These are phyloP conservation scores for Ogataea glucozyma DNA, from an alignment of 805 yeast species.

Conservation along the genomic window DNA sequence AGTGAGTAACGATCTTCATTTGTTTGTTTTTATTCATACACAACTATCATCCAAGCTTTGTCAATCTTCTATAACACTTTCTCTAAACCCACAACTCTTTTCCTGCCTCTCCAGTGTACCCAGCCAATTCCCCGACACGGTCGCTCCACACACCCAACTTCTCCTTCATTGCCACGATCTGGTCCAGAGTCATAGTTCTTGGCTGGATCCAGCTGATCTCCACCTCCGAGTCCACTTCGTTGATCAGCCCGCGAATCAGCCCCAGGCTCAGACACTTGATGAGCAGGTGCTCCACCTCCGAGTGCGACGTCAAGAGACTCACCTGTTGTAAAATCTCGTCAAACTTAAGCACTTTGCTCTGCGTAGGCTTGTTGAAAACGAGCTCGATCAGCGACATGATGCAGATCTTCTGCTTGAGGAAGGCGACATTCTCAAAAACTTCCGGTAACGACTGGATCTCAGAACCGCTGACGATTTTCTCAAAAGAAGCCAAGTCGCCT, in stretches of 20 bases:
- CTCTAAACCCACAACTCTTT: conserved; percentile 59
- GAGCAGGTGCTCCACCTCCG: conserved; percentile 85
- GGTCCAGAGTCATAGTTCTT: conserved; percentile 79
- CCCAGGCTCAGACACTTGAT: conserved; percentile 89
- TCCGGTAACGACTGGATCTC: conserved; percentile 23
- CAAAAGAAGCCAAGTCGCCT: conserved; percentile 74
- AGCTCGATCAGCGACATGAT: conserved; percentile 89
- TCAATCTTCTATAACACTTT: too few relatives aligned
- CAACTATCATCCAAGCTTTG: too few relatives aligned
- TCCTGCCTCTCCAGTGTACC: conserved; percentile 61
- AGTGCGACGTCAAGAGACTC: conserved; percentile 57
- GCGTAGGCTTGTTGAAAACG: conserved; percentile 73
- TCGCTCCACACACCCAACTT: conserved; percentile 77
- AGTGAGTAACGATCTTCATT: too few relatives aligned
- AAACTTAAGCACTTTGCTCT: conserved; percentile 72
- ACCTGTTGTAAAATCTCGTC: conserved; percentile 67
- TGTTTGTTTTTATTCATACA: too few relatives aligned
- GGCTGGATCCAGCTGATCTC: conserved; percentile 96
- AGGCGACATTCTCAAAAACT: conserved; percentile 57
- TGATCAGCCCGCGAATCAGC: conserved; percentile 84
- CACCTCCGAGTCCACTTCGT: conserved; percentile 78
- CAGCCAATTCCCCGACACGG: conserved; percentile 66
- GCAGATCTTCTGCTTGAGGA: conserved; percentile 86
- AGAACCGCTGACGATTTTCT: conserved; percentile 34
- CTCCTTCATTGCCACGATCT: conserved; percentile 72